These are phyloP conservation scores for Chloranthus sessilifolius DNA, from an alignment of 164 flowering plant species.

Conservation along the genomic window DNA sequence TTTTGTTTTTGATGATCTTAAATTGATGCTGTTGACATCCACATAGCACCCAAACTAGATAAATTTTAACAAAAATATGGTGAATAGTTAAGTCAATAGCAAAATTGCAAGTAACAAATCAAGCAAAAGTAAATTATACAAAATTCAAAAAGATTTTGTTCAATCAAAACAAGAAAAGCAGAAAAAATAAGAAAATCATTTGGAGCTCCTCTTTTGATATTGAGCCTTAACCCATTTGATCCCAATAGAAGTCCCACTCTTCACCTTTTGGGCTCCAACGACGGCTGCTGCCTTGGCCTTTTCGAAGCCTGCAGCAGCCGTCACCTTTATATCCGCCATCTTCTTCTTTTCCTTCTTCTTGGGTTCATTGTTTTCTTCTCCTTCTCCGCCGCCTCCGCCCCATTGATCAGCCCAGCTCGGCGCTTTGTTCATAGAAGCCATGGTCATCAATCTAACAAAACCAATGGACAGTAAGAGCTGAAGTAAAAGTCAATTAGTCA, in stretches of 20 bases:
- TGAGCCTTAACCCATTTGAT: conserved; percentile 67
- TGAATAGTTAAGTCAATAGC: too few species aligned
- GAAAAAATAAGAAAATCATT: conserved; percentile 11
- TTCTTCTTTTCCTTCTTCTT: conserved; percentile 24
- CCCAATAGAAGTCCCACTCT: conserved; percentile 42
- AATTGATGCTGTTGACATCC: too few species aligned
- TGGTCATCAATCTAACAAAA: too few species aligned
- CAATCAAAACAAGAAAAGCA: neutral
- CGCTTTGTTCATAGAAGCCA: conserved; percentile 29
- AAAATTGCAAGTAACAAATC: too few species aligned
- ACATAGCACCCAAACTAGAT: too few species aligned
- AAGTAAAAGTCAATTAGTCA: too few species aligned
- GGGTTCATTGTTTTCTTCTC: conserved; percentile 13
- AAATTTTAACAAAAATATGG: too few species aligned
- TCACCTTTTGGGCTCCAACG: conserved; percentile 55
- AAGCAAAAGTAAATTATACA: neutral
- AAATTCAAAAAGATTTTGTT: neutral
- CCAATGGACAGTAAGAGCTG: too few species aligned
- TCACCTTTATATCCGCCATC: conserved; percentile 32
- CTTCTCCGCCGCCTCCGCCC: conserved; percentile 57
- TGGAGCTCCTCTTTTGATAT: conserved; percentile 39
- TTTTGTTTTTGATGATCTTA: too few species aligned
- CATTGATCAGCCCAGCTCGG: conserved; percentile 93
- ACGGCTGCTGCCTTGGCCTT: conserved; percentile 51
- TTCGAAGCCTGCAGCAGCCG: conserved; percentile 32